Conservation (phyloP, 495 filamentous ascomycete genomes). For the Podospora fimiseda region DNA sequence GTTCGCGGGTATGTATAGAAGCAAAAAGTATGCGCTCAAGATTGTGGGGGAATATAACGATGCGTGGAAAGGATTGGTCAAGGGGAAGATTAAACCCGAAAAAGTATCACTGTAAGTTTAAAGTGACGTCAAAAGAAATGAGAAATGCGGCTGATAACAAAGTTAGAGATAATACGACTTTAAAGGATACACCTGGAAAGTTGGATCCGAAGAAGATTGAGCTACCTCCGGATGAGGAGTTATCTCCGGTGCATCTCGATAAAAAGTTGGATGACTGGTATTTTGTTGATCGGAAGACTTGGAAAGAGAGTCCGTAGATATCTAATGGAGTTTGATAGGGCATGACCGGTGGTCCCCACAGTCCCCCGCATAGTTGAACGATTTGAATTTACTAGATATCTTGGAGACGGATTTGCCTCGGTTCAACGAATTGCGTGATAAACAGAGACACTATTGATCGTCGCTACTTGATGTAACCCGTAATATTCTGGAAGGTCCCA, state of each 20-base stretch:
- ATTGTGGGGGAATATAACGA: constrained; percentile 15
- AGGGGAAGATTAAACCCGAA: constrained; percentile 13
- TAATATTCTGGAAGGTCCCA: background rate
- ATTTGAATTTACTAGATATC: too few species aligned
- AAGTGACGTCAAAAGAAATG: background rate
- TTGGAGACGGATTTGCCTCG: too few species aligned
- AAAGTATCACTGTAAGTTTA: constrained; percentile 12
- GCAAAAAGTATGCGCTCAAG: constrained; percentile 9
- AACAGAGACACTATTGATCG: background rate
- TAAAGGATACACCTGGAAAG: constrained; percentile 17
- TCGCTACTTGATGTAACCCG: background rate
- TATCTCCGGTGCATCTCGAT: constrained; percentile 15
- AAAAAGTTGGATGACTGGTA: constrained; percentile 8
- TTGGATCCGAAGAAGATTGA: constrained; percentile 16
- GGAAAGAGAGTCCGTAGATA: too few species aligned
- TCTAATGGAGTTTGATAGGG: too few species aligned
- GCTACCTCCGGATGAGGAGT: constrained; percentile 17
- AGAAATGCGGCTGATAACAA: background rate
- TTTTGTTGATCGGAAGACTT: background rate
- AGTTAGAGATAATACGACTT: constrained; percentile 20
- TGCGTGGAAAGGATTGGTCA: constrained; percentile 17
- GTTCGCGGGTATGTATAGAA: constrained; percentile 12
- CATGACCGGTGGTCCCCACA: too few species aligned
- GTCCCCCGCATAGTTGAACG: too few species aligned
- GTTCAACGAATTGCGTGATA: background rate